Conservation (phyloP, 2,329 filamentous ascomycete species). For the Leptographium galeiforme region DNA sequence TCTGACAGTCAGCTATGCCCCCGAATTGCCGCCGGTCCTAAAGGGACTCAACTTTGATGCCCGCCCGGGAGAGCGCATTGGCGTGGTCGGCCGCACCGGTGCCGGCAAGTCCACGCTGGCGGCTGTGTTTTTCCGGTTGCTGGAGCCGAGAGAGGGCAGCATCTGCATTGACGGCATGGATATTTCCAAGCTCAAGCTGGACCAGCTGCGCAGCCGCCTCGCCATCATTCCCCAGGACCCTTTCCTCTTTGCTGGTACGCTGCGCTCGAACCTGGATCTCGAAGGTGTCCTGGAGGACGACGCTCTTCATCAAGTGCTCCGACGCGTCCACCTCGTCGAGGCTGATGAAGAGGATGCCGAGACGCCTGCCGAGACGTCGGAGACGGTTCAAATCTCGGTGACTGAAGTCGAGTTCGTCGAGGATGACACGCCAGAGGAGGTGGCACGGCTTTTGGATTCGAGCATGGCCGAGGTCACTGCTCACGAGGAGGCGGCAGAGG, state of each 20-base stretch:
- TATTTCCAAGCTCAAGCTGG: conserved; percentile 45
- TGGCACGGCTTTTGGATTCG: conserved; percentile 5
- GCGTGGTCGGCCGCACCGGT: conserved; percentile 51
- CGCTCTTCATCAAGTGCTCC: conserved; percentile 45
- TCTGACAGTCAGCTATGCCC: conserved; percentile 23
- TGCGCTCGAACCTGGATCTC: conserved; percentile 50
- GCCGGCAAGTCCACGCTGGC: conserved; percentile 55
- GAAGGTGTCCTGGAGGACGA: conserved; percentile 47
- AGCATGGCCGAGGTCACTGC: conserved; percentile 4
- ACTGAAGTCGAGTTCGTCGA: not conserved
- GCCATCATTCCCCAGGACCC: conserved; percentile 57
- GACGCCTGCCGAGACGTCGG: not conserved
- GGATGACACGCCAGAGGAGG: conserved; percentile 5
- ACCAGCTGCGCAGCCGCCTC: conserved; percentile 45
- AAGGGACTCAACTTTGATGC: conserved; percentile 24
- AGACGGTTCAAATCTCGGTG: not conserved
- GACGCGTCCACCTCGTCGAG: conserved; percentile 45
- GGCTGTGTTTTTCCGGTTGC: conserved; percentile 48
- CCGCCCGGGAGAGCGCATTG: conserved; percentile 44
- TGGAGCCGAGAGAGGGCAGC: conserved; percentile 27
- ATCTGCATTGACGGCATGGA: conserved; percentile 33
- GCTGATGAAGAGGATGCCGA: conserved; percentile 22
- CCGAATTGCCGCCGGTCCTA: conserved; percentile 22
- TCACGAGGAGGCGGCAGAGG: conserved; percentile 11
- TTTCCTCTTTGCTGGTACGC: conserved; percentile 51